phyloP scores from a whole-genome alignment of 129 eudicot genomes.

The Arctium minus region DNA sequence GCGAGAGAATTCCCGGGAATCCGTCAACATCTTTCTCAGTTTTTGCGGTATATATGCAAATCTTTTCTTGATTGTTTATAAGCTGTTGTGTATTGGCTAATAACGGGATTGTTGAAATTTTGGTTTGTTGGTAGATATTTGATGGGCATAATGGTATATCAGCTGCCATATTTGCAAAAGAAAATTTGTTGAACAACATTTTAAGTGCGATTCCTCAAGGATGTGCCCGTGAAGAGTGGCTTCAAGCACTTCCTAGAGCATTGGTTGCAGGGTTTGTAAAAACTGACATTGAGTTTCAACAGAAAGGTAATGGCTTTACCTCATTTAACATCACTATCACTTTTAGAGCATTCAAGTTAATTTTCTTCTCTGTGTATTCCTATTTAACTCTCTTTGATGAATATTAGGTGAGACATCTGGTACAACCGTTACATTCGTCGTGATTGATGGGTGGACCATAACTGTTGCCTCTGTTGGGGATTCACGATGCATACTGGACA shows the following conservation, averaged over 20 bases:
- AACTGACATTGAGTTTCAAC: constrained; percentile 97
- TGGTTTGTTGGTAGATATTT: constrained; percentile 54
- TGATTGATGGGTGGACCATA: constrained; percentile 95
- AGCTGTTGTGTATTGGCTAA: background rate
- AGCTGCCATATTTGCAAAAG: constrained; percentile 91
- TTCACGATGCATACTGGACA: constrained; percentile 92
- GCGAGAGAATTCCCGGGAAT: constrained; percentile 66
- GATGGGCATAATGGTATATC: constrained; percentile 99
- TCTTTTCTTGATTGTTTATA: background rate
- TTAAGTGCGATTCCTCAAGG: constrained; percentile 84
- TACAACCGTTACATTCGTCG: constrained; percentile 90
- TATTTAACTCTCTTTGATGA: background rate
- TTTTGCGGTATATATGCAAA: constrained; percentile 57
- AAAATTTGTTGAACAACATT: constrained; percentile 78
- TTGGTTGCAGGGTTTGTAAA: constrained; percentile 97
- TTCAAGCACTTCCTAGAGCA: constrained; percentile 89
- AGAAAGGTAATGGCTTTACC: constrained; percentile 53
- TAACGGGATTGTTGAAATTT: background rate
- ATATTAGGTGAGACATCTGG: constrained; percentile 90
- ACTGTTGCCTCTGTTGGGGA: constrained; percentile 99
- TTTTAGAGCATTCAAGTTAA: background rate
- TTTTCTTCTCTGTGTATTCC: background rate
- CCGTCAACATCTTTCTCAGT: constrained; percentile 69
- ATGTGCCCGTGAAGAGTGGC: constrained; percentile 91
- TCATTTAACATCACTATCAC: background rate